Percentiles rank a stretch among this genome's conserved stretches.
Conservation (phyloP, 176 grass and related monocot genomes). For the Poa pratensis region DNA sequence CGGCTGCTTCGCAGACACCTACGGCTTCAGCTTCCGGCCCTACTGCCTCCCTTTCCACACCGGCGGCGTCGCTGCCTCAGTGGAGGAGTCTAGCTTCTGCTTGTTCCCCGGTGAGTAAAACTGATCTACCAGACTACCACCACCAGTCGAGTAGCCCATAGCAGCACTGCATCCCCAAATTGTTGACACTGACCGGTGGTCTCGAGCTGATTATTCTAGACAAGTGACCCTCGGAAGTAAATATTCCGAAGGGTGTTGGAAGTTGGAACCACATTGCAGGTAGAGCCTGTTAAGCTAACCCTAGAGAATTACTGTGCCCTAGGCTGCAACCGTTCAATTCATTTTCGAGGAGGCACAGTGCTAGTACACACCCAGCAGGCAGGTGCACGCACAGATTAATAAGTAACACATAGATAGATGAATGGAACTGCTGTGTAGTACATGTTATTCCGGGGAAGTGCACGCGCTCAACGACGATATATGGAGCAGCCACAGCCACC, state of each 20-base stretch:
- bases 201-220: slow-evolving; percentile 24
- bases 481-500: neutral
- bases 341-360: neutral
- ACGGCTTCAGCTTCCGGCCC: slow-evolving; percentile 36
- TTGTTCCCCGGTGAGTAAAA: slow-evolving; percentile 54
- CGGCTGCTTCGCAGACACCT: slow-evolving; percentile 35
- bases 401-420: neutral
- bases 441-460: neutral
- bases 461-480: neutral
- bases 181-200: slow-evolving; percentile 15
- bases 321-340: neutral
- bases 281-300: neutral
- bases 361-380: no score
- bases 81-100: slow-evolving; percentile 41
- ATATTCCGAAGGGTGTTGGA: neutral
- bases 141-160: neutral
- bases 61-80: slow-evolving; percentile 9
- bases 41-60: slow-evolving; percentile 39
- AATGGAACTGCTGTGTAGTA: neutral
- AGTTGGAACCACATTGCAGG: neutral
- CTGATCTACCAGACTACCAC: neutral
- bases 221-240: neutral
- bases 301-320: neutral
- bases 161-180: neutral
- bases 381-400: no score